Conservation (phyloP, 2,329 filamentous ascomycete species). For the Graphilbum ipis-grandicollis region DNA sequence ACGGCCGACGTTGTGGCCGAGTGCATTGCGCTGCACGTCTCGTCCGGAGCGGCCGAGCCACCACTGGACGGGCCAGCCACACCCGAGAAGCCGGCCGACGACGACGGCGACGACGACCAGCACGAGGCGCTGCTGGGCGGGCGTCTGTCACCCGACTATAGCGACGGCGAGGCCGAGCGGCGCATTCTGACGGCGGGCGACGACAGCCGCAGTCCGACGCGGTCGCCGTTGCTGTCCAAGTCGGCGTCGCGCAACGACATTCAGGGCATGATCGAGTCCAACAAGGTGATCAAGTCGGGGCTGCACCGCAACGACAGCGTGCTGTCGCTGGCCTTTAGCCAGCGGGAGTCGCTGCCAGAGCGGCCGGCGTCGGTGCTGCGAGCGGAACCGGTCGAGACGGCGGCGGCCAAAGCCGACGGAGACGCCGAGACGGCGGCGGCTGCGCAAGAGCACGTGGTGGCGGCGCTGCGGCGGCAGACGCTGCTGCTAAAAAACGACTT, state of each 20-base stretch:
- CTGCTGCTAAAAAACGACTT: conserved; percentile 63
- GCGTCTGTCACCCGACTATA: conserved; percentile 14
- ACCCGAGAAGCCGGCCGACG: no score
- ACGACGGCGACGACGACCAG: conserved; percentile 1
- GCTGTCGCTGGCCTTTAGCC: conserved; percentile 32
- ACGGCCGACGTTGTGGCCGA: conserved; percentile 65
- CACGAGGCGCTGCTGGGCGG: conserved; percentile 20
- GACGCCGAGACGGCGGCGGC: no score
- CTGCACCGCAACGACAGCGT: conserved; percentile 43
- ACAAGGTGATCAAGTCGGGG: conserved; percentile 38
- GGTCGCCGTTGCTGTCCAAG: conserved; percentile 22
- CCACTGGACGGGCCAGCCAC: no score
- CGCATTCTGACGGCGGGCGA: no score
- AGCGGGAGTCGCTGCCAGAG: conserved; percentile 27
- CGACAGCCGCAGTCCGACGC: conserved; percentile 24
- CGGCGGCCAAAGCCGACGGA: not conserved
- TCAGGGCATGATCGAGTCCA: conserved; percentile 42
- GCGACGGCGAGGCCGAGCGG: not conserved
- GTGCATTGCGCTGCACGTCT: conserved; percentile 51
- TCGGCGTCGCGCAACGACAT: conserved; percentile 33
- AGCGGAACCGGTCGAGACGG: not conserved
- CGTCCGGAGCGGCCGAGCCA: no score
- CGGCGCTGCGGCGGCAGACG: conserved; percentile 54
- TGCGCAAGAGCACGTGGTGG: conserved; percentile 5
- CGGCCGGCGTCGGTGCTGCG: conserved; percentile 5